Evolutionary conservation across 2,329 filamentous ascomycete genomes (phyloP).

Genomic region (Rhynchosporium secalis): DNA sequence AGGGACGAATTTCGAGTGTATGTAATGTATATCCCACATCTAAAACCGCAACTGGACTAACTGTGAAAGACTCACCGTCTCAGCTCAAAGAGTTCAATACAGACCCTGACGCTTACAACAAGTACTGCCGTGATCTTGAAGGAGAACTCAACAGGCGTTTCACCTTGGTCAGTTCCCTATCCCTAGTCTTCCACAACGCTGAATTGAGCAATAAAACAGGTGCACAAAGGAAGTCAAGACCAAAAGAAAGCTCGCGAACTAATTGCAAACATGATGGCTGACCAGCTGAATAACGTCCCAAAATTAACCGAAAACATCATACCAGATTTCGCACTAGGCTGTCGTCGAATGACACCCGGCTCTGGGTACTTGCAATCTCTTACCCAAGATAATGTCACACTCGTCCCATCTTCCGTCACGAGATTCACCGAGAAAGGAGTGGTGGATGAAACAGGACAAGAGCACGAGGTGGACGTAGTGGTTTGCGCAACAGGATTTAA

Average conservation of each 20-base stretch:
- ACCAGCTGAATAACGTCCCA: slow-evolving; percentile 23
- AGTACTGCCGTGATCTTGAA: slow-evolving; percentile 31
- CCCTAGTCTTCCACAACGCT: neutral
- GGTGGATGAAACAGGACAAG: slow-evolving; percentile 34
- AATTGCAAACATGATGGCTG: slow-evolving; percentile 23
- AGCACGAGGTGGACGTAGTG: slow-evolving; percentile 41
- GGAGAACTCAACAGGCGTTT: slow-evolving; percentile 35
- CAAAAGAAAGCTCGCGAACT: slow-evolving; percentile 25
- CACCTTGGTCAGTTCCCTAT: slow-evolving; percentile 30
- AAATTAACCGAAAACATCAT: slow-evolving; percentile 27
- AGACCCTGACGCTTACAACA: slow-evolving; percentile 28
- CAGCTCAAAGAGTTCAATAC: slow-evolving; percentile 28
- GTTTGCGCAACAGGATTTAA: slow-evolving; percentile 42
- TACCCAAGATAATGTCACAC: slow-evolving; percentile 42
- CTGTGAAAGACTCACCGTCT: slow-evolving; percentile 21
- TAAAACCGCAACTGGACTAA: neutral
- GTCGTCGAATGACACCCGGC: slow-evolving; percentile 47
- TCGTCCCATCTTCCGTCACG: slow-evolving; percentile 29
- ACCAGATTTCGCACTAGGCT: slow-evolving; percentile 40
- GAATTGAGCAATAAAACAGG: slow-evolving; percentile 8
- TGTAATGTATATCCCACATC: neutral
- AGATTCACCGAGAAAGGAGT: slow-evolving; percentile 42
- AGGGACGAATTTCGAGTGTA: slow-evolving; percentile 29
- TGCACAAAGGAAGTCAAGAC: slow-evolving; percentile 26
- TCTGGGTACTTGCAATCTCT: slow-evolving; percentile 46